phyloP scores from a whole-genome alignment of 495 filamentous ascomycete genomes.

The Thermochaetoides thermophila region DNA sequence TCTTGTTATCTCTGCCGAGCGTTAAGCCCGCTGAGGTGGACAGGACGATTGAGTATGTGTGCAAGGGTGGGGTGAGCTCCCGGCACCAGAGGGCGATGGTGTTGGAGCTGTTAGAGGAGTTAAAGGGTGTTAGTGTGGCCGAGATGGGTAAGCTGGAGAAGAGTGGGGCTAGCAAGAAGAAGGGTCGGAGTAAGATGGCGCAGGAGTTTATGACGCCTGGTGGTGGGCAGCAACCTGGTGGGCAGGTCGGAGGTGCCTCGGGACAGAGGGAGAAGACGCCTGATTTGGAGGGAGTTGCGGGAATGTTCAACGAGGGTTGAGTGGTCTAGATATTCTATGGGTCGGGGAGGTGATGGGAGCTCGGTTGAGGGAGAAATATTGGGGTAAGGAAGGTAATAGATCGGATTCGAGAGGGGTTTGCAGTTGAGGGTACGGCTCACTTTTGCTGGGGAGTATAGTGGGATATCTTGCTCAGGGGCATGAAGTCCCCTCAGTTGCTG shows the following conservation, averaged over 20 bases:
- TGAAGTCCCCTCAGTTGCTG: too few relatives aligned
- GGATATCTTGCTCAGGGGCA: too few relatives aligned
- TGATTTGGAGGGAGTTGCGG: slow-evolving; percentile 28
- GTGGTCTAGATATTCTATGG: too few relatives aligned
- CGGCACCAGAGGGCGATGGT: slow-evolving; percentile 70
- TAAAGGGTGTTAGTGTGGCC: slow-evolving; percentile 79
- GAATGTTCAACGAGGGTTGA: slow-evolving; percentile 27
- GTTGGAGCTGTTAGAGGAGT: slow-evolving; percentile 69
- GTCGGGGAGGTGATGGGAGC: neutral
- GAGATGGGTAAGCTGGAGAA: slow-evolving; percentile 73
- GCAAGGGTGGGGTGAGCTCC: slow-evolving; percentile 33
- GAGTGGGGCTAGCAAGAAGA: slow-evolving; percentile 19
- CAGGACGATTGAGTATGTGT: slow-evolving; percentile 41
- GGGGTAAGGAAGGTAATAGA: neutral
- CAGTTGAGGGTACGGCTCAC: too few relatives aligned
- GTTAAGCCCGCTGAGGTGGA: slow-evolving; percentile 45
- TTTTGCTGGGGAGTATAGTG: too few relatives aligned
- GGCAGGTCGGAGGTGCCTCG: slow-evolving; percentile 4
- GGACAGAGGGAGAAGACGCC: slow-evolving; percentile 16
- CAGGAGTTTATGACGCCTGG: slow-evolving; percentile 39
- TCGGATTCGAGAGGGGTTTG: too few relatives aligned
- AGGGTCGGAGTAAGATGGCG: slow-evolving; percentile 37
- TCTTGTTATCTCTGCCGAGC: slow-evolving; percentile 37
- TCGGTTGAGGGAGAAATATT: neutral
- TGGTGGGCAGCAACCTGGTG: neutral